Evolutionary conservation across 805 yeast genomes (phyloP).

Genomic region (Saturnispora gosingensis): DNA sequence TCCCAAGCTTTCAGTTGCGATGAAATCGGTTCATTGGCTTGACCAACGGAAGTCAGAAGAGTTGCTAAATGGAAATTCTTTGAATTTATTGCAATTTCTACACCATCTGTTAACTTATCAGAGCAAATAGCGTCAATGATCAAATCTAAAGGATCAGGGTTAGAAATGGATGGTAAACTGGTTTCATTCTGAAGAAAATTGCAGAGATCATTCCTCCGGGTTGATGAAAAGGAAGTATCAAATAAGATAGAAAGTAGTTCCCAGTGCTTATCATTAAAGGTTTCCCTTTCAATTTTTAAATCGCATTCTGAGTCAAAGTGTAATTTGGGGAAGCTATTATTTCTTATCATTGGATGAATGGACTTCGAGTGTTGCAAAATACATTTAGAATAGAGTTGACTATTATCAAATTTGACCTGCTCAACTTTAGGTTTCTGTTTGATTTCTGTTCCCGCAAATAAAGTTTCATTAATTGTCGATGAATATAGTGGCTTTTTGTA

Average conservation of each 20-base stretch:
- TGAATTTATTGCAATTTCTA: constrained; percentile 47
- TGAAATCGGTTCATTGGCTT: constrained; percentile 55
- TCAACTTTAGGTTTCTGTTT: background rate
- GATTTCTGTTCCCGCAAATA: background rate
- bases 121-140: constrained; percentile 42
- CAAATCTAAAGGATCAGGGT: constrained; percentile 37
- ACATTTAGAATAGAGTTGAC: background rate
- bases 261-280: constrained; percentile 13
- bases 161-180: constrained; percentile 26
- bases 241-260: constrained; percentile 11
- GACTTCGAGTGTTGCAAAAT: background rate
- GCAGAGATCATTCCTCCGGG: constrained; percentile 39
- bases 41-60: constrained; percentile 58
- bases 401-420: background rate
- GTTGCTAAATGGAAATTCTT: constrained; percentile 64
- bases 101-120: constrained; percentile 55
- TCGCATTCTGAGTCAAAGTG: constrained; percentile 8
- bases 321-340: constrained; percentile 1
- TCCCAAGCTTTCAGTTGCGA: constrained; percentile 64
- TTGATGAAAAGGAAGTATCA: background rate
- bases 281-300: constrained; percentile 3
- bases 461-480: background rate
- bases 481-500: background rate
- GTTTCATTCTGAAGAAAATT: constrained; percentile 49
- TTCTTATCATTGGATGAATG: background rate